These are phyloP conservation scores for Mytilinidion resinicola DNA, from an alignment of 495 filamentous ascomycete species.

Conservation along the genomic window DNA sequence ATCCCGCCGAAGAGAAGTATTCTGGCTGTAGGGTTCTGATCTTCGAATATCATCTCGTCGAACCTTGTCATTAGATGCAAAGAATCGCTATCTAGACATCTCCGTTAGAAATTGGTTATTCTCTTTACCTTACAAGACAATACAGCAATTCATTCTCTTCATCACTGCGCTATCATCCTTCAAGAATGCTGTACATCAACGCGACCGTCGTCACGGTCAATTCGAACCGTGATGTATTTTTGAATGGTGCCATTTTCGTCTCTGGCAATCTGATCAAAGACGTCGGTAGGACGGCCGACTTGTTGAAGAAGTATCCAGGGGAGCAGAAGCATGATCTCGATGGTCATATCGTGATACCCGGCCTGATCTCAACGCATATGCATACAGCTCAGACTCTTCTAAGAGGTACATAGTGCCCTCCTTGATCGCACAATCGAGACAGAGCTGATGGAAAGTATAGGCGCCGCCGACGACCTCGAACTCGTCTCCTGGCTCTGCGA, in stretches of 20 bases:
- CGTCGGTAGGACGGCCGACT: constrained; percentile 35
- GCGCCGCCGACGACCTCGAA: constrained; percentile 20
- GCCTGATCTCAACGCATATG: constrained; percentile 17
- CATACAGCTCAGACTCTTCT: constrained; percentile 20
- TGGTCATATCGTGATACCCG: constrained; percentile 16
- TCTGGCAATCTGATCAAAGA: constrained; percentile 35
- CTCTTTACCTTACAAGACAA: no score
- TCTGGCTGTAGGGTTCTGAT: background rate
- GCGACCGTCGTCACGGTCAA: constrained; percentile 46
- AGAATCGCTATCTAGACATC: no score
- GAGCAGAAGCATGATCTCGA: constrained; percentile 6
- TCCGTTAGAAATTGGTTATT: no score
- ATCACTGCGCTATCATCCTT: background rate
- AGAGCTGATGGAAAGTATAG: background rate
- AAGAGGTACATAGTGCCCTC: background rate
- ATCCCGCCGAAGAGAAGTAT: background rate
- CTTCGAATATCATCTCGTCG: no score
- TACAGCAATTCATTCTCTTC: background rate
- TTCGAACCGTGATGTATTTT: constrained; percentile 39
- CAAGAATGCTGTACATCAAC: constrained; percentile 19
- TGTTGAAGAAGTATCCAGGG: constrained; percentile 6
- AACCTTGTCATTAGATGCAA: no score
- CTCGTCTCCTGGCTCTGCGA: constrained; percentile 23
- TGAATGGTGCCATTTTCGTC: constrained; percentile 41
- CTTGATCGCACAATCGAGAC: background rate